These are phyloP conservation scores for Lodderomyces metapsilosis DNA, from an alignment of 1,139 yeast genomes.

Conservation along the genomic window DNA sequence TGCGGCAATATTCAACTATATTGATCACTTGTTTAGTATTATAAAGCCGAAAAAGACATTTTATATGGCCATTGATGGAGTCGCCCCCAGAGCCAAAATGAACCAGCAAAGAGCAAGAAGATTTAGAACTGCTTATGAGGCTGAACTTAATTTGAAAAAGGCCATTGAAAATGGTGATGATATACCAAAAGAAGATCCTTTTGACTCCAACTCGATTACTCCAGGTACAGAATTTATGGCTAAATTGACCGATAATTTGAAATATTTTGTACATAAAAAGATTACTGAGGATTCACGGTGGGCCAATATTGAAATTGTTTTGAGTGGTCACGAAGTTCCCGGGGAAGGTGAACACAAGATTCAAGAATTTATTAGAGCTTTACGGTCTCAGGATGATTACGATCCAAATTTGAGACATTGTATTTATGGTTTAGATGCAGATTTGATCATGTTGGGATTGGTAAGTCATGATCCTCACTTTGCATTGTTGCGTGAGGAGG, in stretches of 20 bases:
- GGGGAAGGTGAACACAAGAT: conserved; percentile 99
- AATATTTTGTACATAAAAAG: conserved; percentile 90
- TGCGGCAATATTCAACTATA: conserved; percentile 89
- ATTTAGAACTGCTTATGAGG: conserved; percentile 93
- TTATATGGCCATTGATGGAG: conserved; percentile 99
- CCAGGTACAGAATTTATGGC: conserved; percentile 99
- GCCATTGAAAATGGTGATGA: conserved; percentile 63
- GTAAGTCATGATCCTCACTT: conserved; percentile 97
- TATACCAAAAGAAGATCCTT: conserved; percentile 72
- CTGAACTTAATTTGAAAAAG: conserved; percentile 69
- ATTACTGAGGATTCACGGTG: conserved; percentile 88
- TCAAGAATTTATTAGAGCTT: conserved; percentile 88
- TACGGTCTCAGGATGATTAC: conserved; percentile 71
- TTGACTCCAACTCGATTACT: conserved; percentile 93
- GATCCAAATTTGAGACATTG: conserved; percentile 91
- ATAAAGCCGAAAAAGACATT: conserved; percentile 85
- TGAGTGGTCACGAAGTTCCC: conserved; percentile 97
- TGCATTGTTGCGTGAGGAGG: conserved; percentile 93
- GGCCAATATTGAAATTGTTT: conserved; percentile 79
- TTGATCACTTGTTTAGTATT: conserved; percentile 86
- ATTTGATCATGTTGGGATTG: conserved; percentile 92
- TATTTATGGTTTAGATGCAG: conserved; percentile 97
- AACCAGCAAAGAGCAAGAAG: conserved; percentile 98
- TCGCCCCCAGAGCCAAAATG: conserved; percentile 99
- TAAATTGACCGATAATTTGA: conserved; percentile 74